These are phyloP conservation scores for Eucalyptus curtisii DNA, from an alignment of 345 rosid species.

Conservation along the genomic window DNA sequence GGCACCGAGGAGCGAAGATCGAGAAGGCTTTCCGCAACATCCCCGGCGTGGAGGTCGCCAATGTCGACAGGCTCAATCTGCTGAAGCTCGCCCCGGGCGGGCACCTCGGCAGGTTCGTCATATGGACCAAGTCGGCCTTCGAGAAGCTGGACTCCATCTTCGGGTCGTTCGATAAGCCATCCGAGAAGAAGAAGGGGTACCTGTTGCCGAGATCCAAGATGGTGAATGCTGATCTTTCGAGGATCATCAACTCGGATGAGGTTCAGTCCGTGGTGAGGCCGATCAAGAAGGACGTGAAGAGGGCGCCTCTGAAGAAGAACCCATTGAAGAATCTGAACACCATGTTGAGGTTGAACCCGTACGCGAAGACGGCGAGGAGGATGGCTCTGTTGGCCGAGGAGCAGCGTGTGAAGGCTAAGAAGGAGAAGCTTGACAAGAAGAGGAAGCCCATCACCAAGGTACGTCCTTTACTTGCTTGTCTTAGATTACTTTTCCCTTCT, in stretches of 20 bases:
- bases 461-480: neutral
- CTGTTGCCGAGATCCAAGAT: slow-evolving; percentile 82
- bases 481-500: neutral
- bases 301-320: slow-evolving; percentile 85
- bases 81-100: slow-evolving; percentile 97
- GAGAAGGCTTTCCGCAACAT: slow-evolving; percentile 91
- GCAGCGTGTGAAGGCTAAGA: slow-evolving; percentile 83
- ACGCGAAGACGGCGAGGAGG: slow-evolving; percentile 94
- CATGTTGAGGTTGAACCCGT: slow-evolving; percentile 82
- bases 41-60: slow-evolving; percentile 89
- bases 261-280: slow-evolving; percentile 91
- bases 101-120: slow-evolving; percentile 82
- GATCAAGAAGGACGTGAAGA: slow-evolving; percentile 51
- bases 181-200: slow-evolving; percentile 91
- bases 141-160: slow-evolving; percentile 88
- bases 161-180: slow-evolving; percentile 68
- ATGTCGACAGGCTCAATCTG: slow-evolving; percentile 72
- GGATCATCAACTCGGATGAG: slow-evolving; percentile 95
- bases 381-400: slow-evolving; percentile 92
- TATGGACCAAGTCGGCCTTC: slow-evolving; percentile 94
- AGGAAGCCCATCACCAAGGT: slow-evolving; percentile 71
- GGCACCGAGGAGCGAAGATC: slow-evolving; percentile 67
- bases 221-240: slow-evolving; percentile 88
- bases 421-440: slow-evolving; percentile 95
- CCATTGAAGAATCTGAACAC: slow-evolving; percentile 81